phyloP scores from a whole-genome alignment of 177 flowering plant genomes.

The Tripterygium wilfordii region DNA sequence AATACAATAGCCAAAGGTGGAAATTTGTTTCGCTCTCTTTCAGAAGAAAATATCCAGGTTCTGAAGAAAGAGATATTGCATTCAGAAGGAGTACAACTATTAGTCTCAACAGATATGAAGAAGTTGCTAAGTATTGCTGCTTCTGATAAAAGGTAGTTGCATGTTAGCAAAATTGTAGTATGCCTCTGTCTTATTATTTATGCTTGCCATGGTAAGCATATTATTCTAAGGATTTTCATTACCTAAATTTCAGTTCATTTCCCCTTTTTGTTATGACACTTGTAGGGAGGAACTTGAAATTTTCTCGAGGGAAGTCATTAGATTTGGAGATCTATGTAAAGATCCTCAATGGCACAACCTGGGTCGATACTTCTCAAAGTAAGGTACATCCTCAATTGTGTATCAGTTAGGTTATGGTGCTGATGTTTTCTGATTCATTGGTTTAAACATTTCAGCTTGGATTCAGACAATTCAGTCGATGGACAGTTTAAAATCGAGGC shows the following conservation, averaged over 20 bases:
- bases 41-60: slow-evolving; percentile 57
- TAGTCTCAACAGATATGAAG: slow-evolving; percentile 68
- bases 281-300: slow-evolving; percentile 73
- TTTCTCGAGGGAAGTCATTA: slow-evolving; percentile 61
- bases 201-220: background rate
- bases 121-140: slow-evolving; percentile 76
- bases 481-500: slow-evolving; percentile 43
- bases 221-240: too few relatives aligned
- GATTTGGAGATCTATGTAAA: slow-evolving; percentile 87
- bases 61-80: slow-evolving; percentile 55
- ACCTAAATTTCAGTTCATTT: too few relatives aligned
- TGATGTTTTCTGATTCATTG: too few relatives aligned
- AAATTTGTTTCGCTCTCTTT: slow-evolving; percentile 68
- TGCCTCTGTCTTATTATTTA: background rate
- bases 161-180: background rate
- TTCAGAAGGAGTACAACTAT: slow-evolving; percentile 61
- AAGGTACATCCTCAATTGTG: slow-evolving; percentile 23
- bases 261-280: slow-evolving; percentile 1
- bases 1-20: slow-evolving; percentile 79
- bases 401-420: too few relatives aligned
- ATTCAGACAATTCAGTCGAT: slow-evolving; percentile 27
- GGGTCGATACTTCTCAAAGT: slow-evolving; percentile 72
- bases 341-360: slow-evolving; percentile 93
- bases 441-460: slow-evolving; percentile 46
- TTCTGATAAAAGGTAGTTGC: slow-evolving; percentile 76